Conservation (phyloP, 192 early-diverging fungal genomes). For the Podila minutissima region DNA sequence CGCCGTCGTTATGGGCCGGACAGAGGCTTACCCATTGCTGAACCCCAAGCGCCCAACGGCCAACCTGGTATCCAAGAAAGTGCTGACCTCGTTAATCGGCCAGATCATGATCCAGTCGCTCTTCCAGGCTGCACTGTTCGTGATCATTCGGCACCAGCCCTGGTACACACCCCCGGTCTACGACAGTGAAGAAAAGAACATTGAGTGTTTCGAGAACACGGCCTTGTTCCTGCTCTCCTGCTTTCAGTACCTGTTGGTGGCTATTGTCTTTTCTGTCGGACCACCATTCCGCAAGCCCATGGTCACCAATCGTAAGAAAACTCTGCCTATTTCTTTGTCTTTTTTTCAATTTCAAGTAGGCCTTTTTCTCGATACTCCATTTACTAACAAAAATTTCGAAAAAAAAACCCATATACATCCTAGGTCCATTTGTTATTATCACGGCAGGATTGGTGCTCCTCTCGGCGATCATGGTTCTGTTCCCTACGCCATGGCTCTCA, state of each 20-base stretch:
- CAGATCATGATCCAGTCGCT: constrained; percentile 85
- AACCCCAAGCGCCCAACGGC: constrained; percentile 89
- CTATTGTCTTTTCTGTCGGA: constrained; percentile 94
- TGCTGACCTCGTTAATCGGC: constrained; percentile 89
- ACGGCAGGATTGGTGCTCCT: constrained; percentile 60
- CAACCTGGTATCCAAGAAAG: constrained; percentile 88
- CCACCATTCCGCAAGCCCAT: constrained; percentile 93
- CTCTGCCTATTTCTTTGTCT: not conserved
- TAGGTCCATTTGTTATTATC: constrained; percentile 76
- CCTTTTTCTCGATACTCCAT: not conserved
- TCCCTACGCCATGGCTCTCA: constrained; percentile 59
- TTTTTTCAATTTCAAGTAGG: not conserved
- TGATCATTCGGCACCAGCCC: constrained; percentile 74
- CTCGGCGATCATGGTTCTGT: constrained; percentile 59
- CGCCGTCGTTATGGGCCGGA: constrained; percentile 92
- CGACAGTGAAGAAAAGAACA: constrained; percentile 74
- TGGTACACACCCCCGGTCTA: constrained; percentile 69
- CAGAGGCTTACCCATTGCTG: constrained; percentile 78
- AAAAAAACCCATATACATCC: constrained; percentile 15
- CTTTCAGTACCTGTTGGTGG: constrained; percentile 94
- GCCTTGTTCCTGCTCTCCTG: constrained; percentile 90
- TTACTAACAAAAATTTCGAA: constrained; percentile 27
- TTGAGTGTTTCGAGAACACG: constrained; percentile 90
- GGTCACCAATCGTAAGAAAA: constrained; percentile 86
- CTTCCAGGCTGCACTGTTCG: constrained; percentile 83